Evolutionary conservation across 2,329 filamentous ascomycete genomes (phyloP).

Genomic region (Cladosporium sp.): DNA sequence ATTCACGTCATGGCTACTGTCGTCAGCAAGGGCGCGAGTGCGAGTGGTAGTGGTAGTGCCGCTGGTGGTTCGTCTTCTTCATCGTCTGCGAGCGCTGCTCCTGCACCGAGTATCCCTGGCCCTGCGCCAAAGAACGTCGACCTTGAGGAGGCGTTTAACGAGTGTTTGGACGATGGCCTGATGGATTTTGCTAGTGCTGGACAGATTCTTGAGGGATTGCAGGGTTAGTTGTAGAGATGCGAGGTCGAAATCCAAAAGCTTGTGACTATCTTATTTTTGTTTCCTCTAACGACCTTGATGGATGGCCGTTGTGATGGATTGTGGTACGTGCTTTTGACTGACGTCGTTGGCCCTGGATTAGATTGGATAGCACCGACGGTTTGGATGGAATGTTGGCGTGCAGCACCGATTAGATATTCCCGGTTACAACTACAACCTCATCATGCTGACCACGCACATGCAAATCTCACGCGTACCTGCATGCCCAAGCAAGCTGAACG

Average conservation of each 20-base stretch:
- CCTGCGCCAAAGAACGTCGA: conserved; percentile 43
- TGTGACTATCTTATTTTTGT: not conserved
- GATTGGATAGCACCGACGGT: not conserved
- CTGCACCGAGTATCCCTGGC: conserved; percentile 39
- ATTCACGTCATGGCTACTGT: conserved; percentile 42
- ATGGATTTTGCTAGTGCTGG: conserved; percentile 35
- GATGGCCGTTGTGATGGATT: not conserved
- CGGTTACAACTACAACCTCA: not conserved
- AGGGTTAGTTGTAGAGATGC: not conserved
- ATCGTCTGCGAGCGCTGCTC: not conserved
- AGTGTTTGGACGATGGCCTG: conserved; percentile 56
- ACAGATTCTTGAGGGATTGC: conserved; percentile 9
- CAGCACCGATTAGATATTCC: not conserved
- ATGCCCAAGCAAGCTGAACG: conserved; percentile 5
- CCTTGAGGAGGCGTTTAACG: conserved; percentile 46
- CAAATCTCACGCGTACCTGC: conserved; percentile 4
- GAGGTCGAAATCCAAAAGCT: not conserved
- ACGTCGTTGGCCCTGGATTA: not conserved
- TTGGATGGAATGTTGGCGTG: conserved; percentile 6
- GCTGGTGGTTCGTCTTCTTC: conserved; percentile 19
- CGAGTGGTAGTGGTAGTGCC: conserved; percentile 40
- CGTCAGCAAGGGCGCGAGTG: conserved; percentile 42
- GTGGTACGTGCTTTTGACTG: conserved; percentile 12
- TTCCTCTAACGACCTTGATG: conserved; percentile 6
- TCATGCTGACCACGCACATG: not conserved